A percentile compares a stretch with the other conserved stretches of the same genome.
phyloP scores from a whole-genome alignment of 768 basidiomycete species.

The Chlorophyllum brunneum region DNA sequence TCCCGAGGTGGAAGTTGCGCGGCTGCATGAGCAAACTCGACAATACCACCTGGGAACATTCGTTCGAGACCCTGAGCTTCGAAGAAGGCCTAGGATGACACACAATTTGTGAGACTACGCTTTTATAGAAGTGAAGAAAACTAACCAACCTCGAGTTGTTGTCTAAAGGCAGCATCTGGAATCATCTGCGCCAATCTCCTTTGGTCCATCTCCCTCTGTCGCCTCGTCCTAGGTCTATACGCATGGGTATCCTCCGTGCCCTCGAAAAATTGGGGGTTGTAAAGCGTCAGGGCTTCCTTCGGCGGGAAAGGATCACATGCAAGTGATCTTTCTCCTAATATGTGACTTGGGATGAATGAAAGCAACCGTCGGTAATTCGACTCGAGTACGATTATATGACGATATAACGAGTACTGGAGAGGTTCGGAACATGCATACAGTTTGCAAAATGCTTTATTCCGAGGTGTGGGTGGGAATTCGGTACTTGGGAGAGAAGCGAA shows the following conservation, averaged over 20 bases:
- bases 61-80: conserved; percentile 51
- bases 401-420: conserved; percentile 54
- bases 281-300: conserved; percentile 47
- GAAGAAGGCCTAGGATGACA: conserved; percentile 40
- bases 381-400: conserved; percentile 78
- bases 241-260: conserved; percentile 52
- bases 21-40: conserved; percentile 56
- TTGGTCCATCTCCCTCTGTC: conserved; percentile 43
- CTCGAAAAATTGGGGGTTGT: conserved; percentile 74
- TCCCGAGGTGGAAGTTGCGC: conserved; percentile 52
- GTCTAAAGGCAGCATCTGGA: conserved; percentile 52
- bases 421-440: conserved; percentile 34
- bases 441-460: conserved; percentile 28
- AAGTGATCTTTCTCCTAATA: conserved; percentile 51
- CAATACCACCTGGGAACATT: conserved; percentile 62
- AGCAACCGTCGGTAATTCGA: conserved; percentile 54
- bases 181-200: conserved; percentile 52
- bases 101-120: neutral
- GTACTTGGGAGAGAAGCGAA: conserved; percentile 32
- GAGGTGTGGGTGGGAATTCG: conserved; percentile 30
- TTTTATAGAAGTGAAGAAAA: conserved; percentile 1
- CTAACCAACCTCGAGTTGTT: conserved; percentile 48
- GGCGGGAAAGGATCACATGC: conserved; percentile 91
- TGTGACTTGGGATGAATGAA: conserved; percentile 63
- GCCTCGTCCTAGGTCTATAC: conserved; percentile 31